Conservation (phyloP, 2,329 filamentous ascomycete species). For the Fonsecaea nubica region DNA sequence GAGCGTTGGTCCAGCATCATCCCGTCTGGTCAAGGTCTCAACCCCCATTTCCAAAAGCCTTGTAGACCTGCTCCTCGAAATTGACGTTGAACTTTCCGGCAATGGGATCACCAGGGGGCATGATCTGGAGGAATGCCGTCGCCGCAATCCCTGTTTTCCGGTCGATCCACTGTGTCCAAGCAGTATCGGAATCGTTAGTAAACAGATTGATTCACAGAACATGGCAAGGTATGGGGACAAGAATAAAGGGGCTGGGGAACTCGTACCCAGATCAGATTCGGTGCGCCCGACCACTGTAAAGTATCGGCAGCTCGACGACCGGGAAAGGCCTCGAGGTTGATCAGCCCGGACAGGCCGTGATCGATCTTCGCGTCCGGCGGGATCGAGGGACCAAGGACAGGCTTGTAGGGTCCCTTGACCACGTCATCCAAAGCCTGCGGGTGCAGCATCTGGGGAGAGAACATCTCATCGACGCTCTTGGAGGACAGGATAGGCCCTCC, state of each 20-base stretch:
- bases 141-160: slow-evolving; percentile 9
- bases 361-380: not conserved
- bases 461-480: slow-evolving; percentile 65
- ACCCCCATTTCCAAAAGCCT: not conserved
- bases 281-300: slow-evolving; percentile 36
- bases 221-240: no score
- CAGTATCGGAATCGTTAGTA: no score
- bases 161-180: slow-evolving; percentile 14
- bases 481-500: slow-evolving; percentile 55
- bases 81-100: slow-evolving; percentile 10
- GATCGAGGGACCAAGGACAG: not conserved
- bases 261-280: slow-evolving; percentile 33
- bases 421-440: not conserved
- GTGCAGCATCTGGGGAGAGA: slow-evolving; percentile 19
- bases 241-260: no score
- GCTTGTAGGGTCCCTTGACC: not conserved
- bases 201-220: not conserved
- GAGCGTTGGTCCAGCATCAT: no score
- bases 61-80: slow-evolving; percentile 19
- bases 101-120: slow-evolving; percentile 5
- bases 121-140: not conserved
- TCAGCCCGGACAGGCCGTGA: slow-evolving; percentile 4
- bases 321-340: slow-evolving; percentile 15
- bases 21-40: no score
- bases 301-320: slow-evolving; percentile 16